Base-by-base conservation (phyloP, 2,329 filamentous ascomycete species). In the Mollisiaceae sp. region DNA sequence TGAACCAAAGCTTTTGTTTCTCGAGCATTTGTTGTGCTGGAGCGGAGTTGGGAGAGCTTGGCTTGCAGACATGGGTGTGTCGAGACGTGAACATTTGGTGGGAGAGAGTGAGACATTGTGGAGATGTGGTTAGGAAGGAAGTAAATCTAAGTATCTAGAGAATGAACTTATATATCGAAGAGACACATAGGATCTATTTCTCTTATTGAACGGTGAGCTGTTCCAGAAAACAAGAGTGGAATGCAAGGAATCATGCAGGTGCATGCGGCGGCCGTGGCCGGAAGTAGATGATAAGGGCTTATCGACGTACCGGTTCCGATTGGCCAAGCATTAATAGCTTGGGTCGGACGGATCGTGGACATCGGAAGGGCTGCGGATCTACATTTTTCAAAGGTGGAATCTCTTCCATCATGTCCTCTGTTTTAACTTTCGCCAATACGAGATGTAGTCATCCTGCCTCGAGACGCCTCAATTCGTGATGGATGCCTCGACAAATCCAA, bases 1-100 rank as follows among this genome's bases (percentile, higher is more conserved):
- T 97, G 89, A 67, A 97, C 86, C 58, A 98, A 83, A 8, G 85
- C 80, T 79, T 94, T 93, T 71, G 92, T 93, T 63, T 97, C 92
- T 66, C 89, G 85, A 3, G 92, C 84, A 65, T 83, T 86, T 59
- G 91, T 88, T 50, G 82, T 83, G 64, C 86, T 83, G 47, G 92
- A 95, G 66, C 94, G 90, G 56, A 98, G 87, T 80, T 95, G 92
- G 72, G 91, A 94, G 74, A 98, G 88, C 83, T 98, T 98, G 72
- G 91, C 92, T 73, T 86, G 84, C 50, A 97, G 84, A 79, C 92
- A 97, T 41, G 94, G 94, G 78, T 98, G 94, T 18, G 82, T 82
- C 45, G 93, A 97, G 76, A 97, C 82, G 80, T 95, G 92, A 67
- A 90, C 86, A 75, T 89, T 89, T 72, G 83, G 69, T 11, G 86